Percentiles rank a stretch among this genome's conserved stretches.
Conservation (phyloP, 2,329 filamentous ascomycete species). For the Sarocladium oryzae region DNA sequence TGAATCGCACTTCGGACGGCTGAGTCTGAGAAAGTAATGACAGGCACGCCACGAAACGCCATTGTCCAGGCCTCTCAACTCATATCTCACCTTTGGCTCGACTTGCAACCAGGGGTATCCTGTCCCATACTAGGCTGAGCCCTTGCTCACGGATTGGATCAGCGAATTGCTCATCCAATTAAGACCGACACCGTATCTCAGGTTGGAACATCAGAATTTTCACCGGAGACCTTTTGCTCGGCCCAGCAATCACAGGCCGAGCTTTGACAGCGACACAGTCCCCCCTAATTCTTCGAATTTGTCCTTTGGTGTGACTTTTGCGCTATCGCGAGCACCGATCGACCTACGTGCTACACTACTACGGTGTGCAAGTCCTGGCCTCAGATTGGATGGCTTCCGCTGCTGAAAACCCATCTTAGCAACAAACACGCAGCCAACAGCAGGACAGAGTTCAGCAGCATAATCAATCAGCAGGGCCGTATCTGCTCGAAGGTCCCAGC, state of each 20-base stretch:
- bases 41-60: background rate
- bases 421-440: background rate
- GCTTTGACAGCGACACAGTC: background rate
- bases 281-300: background rate
- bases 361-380: background rate
- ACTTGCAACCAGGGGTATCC: background rate
- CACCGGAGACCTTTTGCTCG: background rate
- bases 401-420: background rate
- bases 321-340: slow-evolving; percentile 1
- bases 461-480: slow-evolving; percentile 5
- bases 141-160: background rate
- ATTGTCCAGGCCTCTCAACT: background rate
- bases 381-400: background rate
- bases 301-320: slow-evolving; percentile 4
- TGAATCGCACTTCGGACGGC: background rate
- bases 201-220: slow-evolving; percentile 8
- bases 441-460: background rate
- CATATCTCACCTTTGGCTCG: slow-evolving; percentile 2
- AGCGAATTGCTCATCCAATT: background rate
- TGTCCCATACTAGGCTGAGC: background rate
- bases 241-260: slow-evolving; percentile 1
- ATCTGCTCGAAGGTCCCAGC: slow-evolving; percentile 6
- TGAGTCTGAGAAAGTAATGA: slow-evolving; percentile 6
- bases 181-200: background rate
- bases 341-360: background rate